Evolutionary conservation across 2,329 filamentous ascomycete genomes (phyloP), one percentile per base, ranked within the genome.

Genomic region (Trichoderma afroharzianum): DNA sequence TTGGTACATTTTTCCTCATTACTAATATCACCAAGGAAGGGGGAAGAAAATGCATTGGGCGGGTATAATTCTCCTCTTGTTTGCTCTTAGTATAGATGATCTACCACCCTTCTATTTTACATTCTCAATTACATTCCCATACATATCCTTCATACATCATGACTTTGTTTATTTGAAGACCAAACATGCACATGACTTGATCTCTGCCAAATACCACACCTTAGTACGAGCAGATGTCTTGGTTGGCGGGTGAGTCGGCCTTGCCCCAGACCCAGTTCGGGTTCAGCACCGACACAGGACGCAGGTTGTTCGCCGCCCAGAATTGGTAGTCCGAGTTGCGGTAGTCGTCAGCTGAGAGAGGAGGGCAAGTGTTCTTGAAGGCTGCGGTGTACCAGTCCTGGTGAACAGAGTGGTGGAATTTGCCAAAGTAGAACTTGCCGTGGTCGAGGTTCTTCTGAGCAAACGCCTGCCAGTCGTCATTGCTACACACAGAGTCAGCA

Each of bases 261-360:
- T 74, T 39, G 39, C 73, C 72, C 73, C 73, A 74, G 15, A 67
- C 68, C 73, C 73, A 74, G 67, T 58, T 69, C 0, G 73, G 67
- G 63, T 73, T 71, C 30, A 74, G 26, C 15, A 73, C 71, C 5
- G 72, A 74, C 3, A 68, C 67, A 24, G 68, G 73, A 24, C 72
- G 69, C 26, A 74, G 66, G 63, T 74, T 74, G 33, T 74, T 69
- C 33, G 62, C 66, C 3, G 72, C 63, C 73, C 73, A 75, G 58
- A 74, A 75, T 21, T 75, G 73, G 36, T 74, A 75, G 61, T 75
- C 73, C 39, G 43, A 70, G 57, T 74, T 75, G 28, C 74, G 71
- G 59, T 72, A 75, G 55, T 74, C 74, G 6, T 69, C 59, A 4
- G 11, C 71, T 1, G 73, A 73, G 32, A 39, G 71, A 14, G 73